A percentile compares a stretch with the other conserved stretches of the same genome.
Conservation (phyloP, 192 early-diverging fungal species). For the Radiomyces spectabilis region DNA sequence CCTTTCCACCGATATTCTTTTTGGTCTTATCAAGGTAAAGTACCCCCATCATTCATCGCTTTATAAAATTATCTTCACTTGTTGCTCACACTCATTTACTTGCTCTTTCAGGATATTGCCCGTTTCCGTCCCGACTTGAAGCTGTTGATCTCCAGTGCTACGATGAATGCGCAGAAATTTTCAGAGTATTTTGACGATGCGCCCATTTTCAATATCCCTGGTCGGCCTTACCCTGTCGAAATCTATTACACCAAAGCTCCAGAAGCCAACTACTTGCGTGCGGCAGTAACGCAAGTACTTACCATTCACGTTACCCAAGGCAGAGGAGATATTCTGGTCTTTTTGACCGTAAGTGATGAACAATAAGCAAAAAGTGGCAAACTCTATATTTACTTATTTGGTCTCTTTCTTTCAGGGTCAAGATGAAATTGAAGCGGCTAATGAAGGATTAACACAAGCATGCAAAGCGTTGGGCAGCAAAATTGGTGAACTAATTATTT, state of each 20-base stretch:
- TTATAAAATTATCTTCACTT: background rate
- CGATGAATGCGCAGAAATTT: conserved; percentile 97
- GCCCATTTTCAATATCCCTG: conserved; percentile 92
- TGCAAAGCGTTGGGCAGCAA: conserved; percentile 76
- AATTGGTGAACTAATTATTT: conserved; percentile 85
- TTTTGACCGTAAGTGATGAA: conserved; percentile 63
- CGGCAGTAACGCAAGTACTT: conserved; percentile 87
- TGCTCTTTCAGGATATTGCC: conserved; percentile 61
- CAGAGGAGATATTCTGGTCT: conserved; percentile 87
- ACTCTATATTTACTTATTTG: background rate
- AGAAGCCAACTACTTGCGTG: conserved; percentile 93
- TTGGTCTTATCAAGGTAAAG: conserved; percentile 83
- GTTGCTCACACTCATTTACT: background rate
- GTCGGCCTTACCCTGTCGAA: conserved; percentile 89
- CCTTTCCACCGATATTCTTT: conserved; percentile 91
- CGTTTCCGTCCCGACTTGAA: conserved; percentile 91
- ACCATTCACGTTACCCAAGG: conserved; percentile 90
- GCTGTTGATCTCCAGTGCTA: conserved; percentile 93
- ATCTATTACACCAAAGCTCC: conserved; percentile 93
- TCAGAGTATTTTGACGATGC: conserved; percentile 91
- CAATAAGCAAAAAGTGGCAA: background rate
- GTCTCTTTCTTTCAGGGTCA: conserved; percentile 55
- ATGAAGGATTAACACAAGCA: conserved; percentile 72
- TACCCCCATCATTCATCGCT: background rate
- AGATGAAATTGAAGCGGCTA: conserved; percentile 94